Conservation (phyloP, 352 stramenopile genomes). For the Phytophthora fragariae region DNA sequence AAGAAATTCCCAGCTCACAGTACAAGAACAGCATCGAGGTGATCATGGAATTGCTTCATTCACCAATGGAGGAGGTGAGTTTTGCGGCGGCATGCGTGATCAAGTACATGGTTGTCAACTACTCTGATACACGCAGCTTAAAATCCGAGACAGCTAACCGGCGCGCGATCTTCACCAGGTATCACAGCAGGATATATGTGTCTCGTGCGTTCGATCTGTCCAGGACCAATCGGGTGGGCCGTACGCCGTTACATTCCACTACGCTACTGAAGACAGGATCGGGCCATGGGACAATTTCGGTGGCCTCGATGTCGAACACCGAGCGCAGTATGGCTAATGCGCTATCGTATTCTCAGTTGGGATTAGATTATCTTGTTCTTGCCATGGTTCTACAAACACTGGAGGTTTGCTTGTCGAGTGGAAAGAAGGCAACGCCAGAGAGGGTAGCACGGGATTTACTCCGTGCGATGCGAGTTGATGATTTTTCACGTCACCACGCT, state of each 20-base stretch:
- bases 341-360: slow-evolving; percentile 81
- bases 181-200: slow-evolving; percentile 84
- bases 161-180: slow-evolving; percentile 85
- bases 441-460: slow-evolving; percentile 76
- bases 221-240: slow-evolving; percentile 76
- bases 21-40: slow-evolving; percentile 88
- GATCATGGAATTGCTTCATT: slow-evolving; percentile 89
- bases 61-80: slow-evolving; percentile 85
- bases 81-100: slow-evolving; percentile 85
- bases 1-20: slow-evolving; percentile 87
- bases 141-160: slow-evolving; percentile 89
- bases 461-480: slow-evolving; percentile 85
- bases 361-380: slow-evolving; percentile 85
- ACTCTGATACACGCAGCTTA: slow-evolving; percentile 86
- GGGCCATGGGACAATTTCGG: slow-evolving; percentile 28
- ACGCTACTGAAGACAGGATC: slow-evolving; percentile 35
- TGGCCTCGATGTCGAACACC: slow-evolving; percentile 55
- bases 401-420: slow-evolving; percentile 86
- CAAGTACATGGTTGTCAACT: slow-evolving; percentile 93
- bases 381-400: slow-evolving; percentile 81
- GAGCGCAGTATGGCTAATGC: slow-evolving; percentile 84
- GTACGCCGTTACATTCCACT: slow-evolving; percentile 43
- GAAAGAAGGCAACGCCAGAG: slow-evolving; percentile 87
- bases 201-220: slow-evolving; percentile 83
- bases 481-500: slow-evolving; percentile 88